Evolutionary conservation across 176 grass and related monocot genomes (phyloP).

Genomic region (Eragrostis nindensis): DNA sequence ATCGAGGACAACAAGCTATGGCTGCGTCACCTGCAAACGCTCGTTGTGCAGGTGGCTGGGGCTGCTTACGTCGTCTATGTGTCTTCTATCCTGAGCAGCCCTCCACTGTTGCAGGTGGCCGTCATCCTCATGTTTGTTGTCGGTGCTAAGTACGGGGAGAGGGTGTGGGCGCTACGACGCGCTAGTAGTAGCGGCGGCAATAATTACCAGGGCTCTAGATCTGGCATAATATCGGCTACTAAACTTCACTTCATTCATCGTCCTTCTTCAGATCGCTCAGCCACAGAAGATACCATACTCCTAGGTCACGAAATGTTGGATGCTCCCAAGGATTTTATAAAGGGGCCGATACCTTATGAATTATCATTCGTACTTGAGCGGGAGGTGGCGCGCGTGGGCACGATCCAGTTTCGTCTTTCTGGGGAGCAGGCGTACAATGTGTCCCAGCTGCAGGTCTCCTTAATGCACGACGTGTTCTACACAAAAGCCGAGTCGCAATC

Average conservation of each 20-base stretch:
- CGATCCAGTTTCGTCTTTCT: background rate
- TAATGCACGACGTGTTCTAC: conserved; percentile 27
- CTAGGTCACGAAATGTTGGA: background rate
- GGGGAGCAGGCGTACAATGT: background rate
- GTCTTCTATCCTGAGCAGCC: background rate
- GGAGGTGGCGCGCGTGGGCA: too few relatives aligned
- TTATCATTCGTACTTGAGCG: too few relatives aligned
- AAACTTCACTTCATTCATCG: too few relatives aligned
- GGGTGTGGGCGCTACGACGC: background rate
- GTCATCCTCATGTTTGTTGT: background rate
- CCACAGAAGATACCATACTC: background rate
- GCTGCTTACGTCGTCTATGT: background rate
- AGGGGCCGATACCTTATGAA: background rate
- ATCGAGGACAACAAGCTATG: conserved; percentile 5
- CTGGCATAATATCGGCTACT: too few relatives aligned
- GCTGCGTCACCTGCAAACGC: conserved; percentile 5
- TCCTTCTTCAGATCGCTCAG: background rate
- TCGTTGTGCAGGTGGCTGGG: background rate
- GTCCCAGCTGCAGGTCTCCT: conserved; percentile 19
- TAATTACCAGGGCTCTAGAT: background rate
- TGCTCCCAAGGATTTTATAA: background rate
- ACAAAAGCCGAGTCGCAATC: background rate
- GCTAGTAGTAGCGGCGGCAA: background rate
- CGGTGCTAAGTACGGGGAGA: background rate
- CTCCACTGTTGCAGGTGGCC: background rate